Percentiles rank a stretch among this genome's conserved stretches.
phyloP scores from a whole-genome alignment of 768 basidiomycete genomes.

The Suillus cothurnatus region DNA sequence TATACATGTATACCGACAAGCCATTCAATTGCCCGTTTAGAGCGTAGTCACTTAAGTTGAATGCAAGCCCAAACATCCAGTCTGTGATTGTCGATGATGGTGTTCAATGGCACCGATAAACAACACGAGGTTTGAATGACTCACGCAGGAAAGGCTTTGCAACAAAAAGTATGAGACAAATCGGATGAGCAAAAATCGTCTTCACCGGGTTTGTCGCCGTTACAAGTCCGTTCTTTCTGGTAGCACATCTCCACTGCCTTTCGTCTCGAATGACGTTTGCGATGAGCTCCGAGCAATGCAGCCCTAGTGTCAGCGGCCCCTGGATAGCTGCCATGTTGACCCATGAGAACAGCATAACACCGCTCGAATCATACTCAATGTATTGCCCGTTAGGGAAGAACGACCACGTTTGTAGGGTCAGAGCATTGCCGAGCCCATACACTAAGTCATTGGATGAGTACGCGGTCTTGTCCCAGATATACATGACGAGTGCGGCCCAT shows the following conservation, averaged over 20 bases:
- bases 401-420: too few relatives aligned
- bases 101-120: background rate
- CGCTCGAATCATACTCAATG: constrained; percentile 18
- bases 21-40: constrained; percentile 10
- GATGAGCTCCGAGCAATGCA: constrained; percentile 33
- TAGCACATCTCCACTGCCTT: constrained; percentile 27
- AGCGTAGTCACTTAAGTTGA: constrained; percentile 21
- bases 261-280: constrained; percentile 33
- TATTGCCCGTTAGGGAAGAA: background rate
- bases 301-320: constrained; percentile 30
- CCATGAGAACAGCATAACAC: constrained; percentile 28
- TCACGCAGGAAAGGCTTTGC: constrained; percentile 31
- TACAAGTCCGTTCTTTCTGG: constrained; percentile 16
- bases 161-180: constrained; percentile 19
- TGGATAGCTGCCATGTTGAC: constrained; percentile 28
- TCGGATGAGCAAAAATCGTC: constrained; percentile 20
- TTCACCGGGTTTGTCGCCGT: constrained; percentile 23
- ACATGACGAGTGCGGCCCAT: constrained; percentile 24
- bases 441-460: too few relatives aligned
- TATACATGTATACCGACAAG: constrained; percentile 28
- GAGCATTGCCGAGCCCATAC: too few relatives aligned
- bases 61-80: constrained; percentile 36
- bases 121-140: constrained; percentile 1
- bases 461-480: constrained; percentile 8
- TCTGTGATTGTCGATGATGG: constrained; percentile 15